Evolutionary conservation across 352 stramenopile species (phyloP).

Genomic region (Pythium aristosporum): DNA sequence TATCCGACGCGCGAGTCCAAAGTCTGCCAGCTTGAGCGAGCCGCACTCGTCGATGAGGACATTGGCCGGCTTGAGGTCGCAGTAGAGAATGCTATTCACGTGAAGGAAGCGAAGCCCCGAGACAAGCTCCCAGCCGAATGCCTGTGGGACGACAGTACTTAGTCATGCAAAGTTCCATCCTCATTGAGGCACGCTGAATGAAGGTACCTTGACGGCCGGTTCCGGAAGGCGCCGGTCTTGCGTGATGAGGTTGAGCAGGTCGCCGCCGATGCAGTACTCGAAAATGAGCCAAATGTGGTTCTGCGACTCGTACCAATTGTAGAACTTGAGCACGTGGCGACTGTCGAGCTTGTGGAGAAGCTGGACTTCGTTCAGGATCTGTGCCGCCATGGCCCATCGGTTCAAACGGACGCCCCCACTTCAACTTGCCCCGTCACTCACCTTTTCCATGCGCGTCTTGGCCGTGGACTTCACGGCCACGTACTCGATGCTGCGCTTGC

Average conservation of each 20-base stretch:
- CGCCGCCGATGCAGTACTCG: slow-evolving; percentile 92
- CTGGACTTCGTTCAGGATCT: slow-evolving; percentile 88
- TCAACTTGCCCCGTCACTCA: too few species aligned
- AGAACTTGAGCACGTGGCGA: slow-evolving; percentile 89
- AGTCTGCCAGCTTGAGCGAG: slow-evolving; percentile 90
- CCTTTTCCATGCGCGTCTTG: slow-evolving; percentile 90
- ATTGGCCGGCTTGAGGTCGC: slow-evolving; percentile 90
- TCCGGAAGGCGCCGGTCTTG: slow-evolving; percentile 87
- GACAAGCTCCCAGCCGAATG: slow-evolving; percentile 74
- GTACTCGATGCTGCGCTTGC: slow-evolving; percentile 93
- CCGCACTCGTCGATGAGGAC: slow-evolving; percentile 93
- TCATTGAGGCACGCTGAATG: too few species aligned
- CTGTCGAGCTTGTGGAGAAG: slow-evolving; percentile 87
- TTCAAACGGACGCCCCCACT: slow-evolving; percentile 33
- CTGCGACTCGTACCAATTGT: slow-evolving; percentile 95
- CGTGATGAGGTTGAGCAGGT: slow-evolving; percentile 89
- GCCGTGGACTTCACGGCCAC: slow-evolving; percentile 92
- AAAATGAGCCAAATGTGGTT: slow-evolving; percentile 96
- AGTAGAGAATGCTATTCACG: slow-evolving; percentile 85
- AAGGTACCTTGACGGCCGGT: slow-evolving; percentile 33
- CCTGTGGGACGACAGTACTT: slow-evolving; percentile 15
- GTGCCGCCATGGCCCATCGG: background rate
- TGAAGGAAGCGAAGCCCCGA: slow-evolving; percentile 89
- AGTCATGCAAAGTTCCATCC: too few species aligned
- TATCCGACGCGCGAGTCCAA: slow-evolving; percentile 85